A percentile compares a stretch with the other conserved stretches of the same genome.
Evolutionary conservation across 2,329 filamentous ascomycete genomes (phyloP).

Genomic region (Claviceps cyperi): DNA sequence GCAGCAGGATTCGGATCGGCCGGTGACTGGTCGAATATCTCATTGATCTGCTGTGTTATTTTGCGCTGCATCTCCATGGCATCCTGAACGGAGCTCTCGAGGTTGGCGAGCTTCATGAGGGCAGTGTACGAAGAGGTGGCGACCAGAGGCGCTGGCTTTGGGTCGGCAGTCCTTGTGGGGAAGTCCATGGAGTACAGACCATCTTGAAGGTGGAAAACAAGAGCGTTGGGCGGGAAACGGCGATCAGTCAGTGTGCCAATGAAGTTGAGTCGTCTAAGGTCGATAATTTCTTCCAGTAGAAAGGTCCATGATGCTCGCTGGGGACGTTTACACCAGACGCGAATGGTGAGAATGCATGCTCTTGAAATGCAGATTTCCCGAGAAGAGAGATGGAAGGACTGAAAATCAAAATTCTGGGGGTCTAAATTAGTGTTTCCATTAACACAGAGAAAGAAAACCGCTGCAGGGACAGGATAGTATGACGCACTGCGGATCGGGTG

Average conservation of each 20-base stretch:
- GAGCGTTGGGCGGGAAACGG: slow-evolving; percentile 64
- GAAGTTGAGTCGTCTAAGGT: slow-evolving; percentile 62
- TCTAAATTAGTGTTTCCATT: neutral
- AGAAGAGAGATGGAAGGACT: slow-evolving; percentile 60
- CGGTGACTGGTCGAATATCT: slow-evolving; percentile 29
- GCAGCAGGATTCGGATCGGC: slow-evolving; percentile 31
- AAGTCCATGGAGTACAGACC: slow-evolving; percentile 75
- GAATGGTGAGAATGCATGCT: slow-evolving; percentile 48
- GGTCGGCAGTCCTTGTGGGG: slow-evolving; percentile 32
- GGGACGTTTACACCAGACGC: slow-evolving; percentile 56
- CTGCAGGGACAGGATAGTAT: neutral
- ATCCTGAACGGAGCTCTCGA: slow-evolving; percentile 85
- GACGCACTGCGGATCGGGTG: slow-evolving; percentile 52
- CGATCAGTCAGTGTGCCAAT: slow-evolving; percentile 58
- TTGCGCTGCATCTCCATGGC: slow-evolving; percentile 62
- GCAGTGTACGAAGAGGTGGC: slow-evolving; percentile 73
- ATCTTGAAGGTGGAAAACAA: slow-evolving; percentile 75
- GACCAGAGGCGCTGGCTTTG: slow-evolving; percentile 35
- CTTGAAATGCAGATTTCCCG: slow-evolving; percentile 52
- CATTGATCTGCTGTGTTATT: slow-evolving; percentile 66
- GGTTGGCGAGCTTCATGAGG: slow-evolving; percentile 73
- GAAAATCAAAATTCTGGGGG: slow-evolving; percentile 67
- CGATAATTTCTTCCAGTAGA: slow-evolving; percentile 57
- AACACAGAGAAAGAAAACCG: neutral
- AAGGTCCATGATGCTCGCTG: slow-evolving; percentile 38